Evolutionary conservation across 2,329 filamentous ascomycete genomes (phyloP), one percentile per base, ranked within the genome.

Genomic region (Orbilia blumenaviensis): DNA sequence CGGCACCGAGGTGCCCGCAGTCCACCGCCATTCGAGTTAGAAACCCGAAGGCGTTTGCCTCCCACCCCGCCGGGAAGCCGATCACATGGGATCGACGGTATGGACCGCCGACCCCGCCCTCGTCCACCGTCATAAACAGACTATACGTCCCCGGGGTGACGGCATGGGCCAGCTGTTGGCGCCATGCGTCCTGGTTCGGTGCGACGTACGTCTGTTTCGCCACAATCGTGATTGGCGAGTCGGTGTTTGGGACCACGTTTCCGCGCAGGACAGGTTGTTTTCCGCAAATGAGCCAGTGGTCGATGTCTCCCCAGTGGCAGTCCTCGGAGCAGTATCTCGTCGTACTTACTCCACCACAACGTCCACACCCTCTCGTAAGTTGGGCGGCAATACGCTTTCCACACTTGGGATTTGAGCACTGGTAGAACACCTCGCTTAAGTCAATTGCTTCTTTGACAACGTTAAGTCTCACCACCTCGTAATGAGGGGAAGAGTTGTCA

Each of bases 211-310:
- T 72, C 21, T 64, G 67, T 38, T 64, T 63, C 10, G 14, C 21
- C 12, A 10, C 5, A 2, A 58, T 36, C 16, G 36, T 29, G 18
- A 27, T 9, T 29, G 63, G 60, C 14, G 10, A 8, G n/a, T 72
- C 67, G 36, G 8, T 23, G 12, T 4, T 10, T 4, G 67, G 67
- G 6, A 10, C 3, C 0, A 64, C 23, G 27, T 72, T 64, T 5
- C 67, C 67, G 2, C 29, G 21, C 6, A 72, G 10, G n/a, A 48
- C n/a, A 2, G 67, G 8, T 5, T 18, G 7, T 18, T 23, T 32
- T 38, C 67, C 67, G 29, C 67, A 72, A 29, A 72, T 38, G 23
- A 23, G 42, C 58, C 58, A 72, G 41, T 72, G 67, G 23, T 38
- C 16, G 4, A 38, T 16, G 21, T 72, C 67, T 1, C 29, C 41